These are phyloP conservation scores for Microbotryum lychnidis-dioicae DNA, from an alignment of 1,284 basidiomycete species.

Conservation along the genomic window DNA sequence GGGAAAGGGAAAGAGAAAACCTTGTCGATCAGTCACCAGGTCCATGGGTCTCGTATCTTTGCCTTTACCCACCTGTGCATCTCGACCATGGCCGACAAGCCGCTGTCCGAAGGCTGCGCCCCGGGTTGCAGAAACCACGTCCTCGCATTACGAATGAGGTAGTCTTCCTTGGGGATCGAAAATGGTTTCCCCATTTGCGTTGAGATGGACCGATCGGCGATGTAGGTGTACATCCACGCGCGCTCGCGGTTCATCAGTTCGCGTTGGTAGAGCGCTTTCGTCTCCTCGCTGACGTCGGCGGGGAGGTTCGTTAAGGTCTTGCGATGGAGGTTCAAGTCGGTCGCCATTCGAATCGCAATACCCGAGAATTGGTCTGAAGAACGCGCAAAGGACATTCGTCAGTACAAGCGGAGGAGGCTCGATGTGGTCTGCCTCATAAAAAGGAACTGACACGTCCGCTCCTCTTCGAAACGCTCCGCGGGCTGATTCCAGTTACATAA, in stretches of 20 bases:
- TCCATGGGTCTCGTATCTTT: neutral
- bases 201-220: slow-evolving; percentile 38
- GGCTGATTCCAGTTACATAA: slow-evolving; percentile 43
- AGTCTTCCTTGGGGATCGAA: slow-evolving; percentile 41
- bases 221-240: slow-evolving; percentile 42
- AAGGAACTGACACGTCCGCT: slow-evolving; percentile 85
- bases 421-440: neutral
- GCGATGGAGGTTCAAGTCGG: slow-evolving; percentile 78
- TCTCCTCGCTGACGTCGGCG: slow-evolving; percentile 37
- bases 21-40: neutral
- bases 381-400: neutral
- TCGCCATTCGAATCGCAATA: slow-evolving; percentile 67
- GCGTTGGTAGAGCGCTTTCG: slow-evolving; percentile 37
- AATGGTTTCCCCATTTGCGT: slow-evolving; percentile 44
- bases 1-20: neutral
- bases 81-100: slow-evolving; percentile 40
- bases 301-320: slow-evolving; percentile 52
- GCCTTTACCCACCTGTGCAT: slow-evolving; percentile 21
- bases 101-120: slow-evolving; percentile 37
- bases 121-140: slow-evolving; percentile 38
- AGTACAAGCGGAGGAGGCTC: neutral
- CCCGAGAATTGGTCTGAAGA: slow-evolving; percentile 37
- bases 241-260: slow-evolving; percentile 43
- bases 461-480: slow-evolving; percentile 73
- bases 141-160: slow-evolving; percentile 39